Evolutionary conservation across 306 rosid species (phyloP).

Genomic region (Calophaca sinica): DNA sequence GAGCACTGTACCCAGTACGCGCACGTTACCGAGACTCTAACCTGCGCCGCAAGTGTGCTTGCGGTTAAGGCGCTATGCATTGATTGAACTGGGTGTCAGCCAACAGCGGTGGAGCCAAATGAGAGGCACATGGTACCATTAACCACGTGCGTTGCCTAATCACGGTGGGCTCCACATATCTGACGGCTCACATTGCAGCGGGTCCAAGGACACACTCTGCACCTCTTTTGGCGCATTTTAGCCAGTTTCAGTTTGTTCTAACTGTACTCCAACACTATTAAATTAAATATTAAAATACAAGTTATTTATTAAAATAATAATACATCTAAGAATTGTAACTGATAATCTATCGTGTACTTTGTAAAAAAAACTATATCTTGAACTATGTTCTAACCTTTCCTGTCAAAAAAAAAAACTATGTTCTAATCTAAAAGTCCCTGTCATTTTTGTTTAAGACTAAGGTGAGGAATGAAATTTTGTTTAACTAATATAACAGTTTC

Average conservation of each 20-base stretch:
- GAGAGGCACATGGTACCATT: constrained; percentile 47
- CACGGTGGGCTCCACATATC: constrained; percentile 35
- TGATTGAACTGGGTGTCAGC: constrained; percentile 21
- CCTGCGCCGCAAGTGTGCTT: constrained; percentile 32
- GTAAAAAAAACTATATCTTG: too few species aligned
- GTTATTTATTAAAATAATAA: too few species aligned
- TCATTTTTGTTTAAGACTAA: too few species aligned
- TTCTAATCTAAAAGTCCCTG: too few species aligned
- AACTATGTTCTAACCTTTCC: too few species aligned
- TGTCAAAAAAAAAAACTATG: too few species aligned
- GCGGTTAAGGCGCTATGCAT: background rate
- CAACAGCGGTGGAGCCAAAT: constrained; percentile 20
- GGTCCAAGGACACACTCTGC: constrained; percentile 40
- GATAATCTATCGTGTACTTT: too few species aligned
- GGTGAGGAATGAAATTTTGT: too few species aligned
- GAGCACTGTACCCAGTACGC: constrained; percentile 43
- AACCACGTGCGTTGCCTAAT: constrained; percentile 45
- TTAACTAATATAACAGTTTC: too few species aligned
- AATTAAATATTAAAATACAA: too few species aligned
- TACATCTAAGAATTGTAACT: too few species aligned
- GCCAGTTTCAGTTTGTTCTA: background rate
- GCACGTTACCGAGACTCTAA: constrained; percentile 54
- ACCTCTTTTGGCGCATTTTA: constrained; percentile 41
- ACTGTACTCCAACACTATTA: background rate
- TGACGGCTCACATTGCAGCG: constrained; percentile 43